Evolutionary conservation across 2,329 filamentous ascomycete genomes (phyloP).

Genomic region (Colletotrichum godetiae): DNA sequence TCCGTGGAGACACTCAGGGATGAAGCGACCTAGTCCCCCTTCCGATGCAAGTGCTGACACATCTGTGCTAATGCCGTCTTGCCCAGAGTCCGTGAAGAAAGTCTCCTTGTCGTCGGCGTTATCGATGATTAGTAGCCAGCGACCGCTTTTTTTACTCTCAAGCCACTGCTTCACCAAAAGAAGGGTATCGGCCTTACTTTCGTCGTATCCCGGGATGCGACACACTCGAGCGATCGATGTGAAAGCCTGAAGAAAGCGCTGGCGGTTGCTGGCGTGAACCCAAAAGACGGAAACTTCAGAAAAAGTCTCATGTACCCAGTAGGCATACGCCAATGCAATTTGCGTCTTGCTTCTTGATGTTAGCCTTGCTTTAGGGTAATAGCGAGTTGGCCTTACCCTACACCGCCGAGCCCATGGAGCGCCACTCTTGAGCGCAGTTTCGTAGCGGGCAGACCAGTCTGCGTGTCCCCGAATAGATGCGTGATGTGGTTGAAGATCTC

Average conservation of each 20-base stretch:
- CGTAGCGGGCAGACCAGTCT: accelerated
- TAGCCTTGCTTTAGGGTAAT: not conserved
- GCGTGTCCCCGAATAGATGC: not conserved
- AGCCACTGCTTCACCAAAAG: no score
- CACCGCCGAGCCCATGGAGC: not conserved
- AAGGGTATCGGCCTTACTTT: no score
- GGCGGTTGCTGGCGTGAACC: conserved; percentile 46
- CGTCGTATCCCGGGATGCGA: no score
- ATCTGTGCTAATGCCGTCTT: no score
- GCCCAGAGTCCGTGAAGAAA: not conserved
- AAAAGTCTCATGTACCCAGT: conserved; percentile 37
- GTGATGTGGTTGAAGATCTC: not conserved
- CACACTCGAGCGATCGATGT: no score
- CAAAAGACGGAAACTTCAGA: conserved; percentile 44
- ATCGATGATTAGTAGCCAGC: conserved; percentile 38
- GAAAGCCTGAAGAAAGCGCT: conserved; percentile 40
- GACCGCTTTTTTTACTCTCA: conserved; percentile 12
- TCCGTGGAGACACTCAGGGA: conserved; percentile 46
- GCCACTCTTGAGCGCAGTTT: not conserved
- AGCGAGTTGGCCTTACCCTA: not conserved
- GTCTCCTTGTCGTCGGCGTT: conserved; percentile 35
- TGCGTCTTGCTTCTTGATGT: conserved; percentile 45
- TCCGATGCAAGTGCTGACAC: conserved; percentile 28
- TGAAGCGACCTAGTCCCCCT: conserved; percentile 35
- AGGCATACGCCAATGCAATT: conserved; percentile 44